Evolutionary conservation across 257 asterid species (phyloP), one percentile per base, ranked within the genome.

Genomic region (Jacaranda copaia): DNA sequence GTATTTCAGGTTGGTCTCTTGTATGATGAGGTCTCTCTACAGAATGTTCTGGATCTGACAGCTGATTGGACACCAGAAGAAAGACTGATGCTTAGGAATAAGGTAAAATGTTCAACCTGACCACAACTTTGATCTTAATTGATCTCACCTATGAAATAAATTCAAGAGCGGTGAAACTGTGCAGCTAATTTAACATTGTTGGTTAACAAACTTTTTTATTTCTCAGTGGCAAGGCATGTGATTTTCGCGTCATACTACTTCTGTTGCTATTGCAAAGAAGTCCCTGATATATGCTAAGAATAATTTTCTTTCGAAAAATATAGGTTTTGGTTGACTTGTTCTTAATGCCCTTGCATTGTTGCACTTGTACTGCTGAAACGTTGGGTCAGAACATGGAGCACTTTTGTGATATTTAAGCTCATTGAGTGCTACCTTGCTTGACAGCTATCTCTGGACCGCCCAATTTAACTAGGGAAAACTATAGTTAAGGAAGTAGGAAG

Each of bases 11-110:
- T 95, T 77, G 99, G 99, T 38, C 39, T 96, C 81, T 86, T 96
- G 68, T 96, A 96, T 52, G 99, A 96, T 75, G 98, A 96, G 51
- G 79, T 76, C 61, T 86, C 97, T 76, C 84, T 93, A 58, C 98
- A 96, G 90, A 83, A 77, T 69, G 90, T 90, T 81, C 84, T 96
- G 84, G 98, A 96, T 84, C 75, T 96, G 85, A 89, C 90, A 15
- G 90, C 93, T 48, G 99, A 96, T 84, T 96, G 99, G 99, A 93
- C 98, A 25, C 70, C 68, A 5, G 88, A 77, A 83, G 99, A 95
- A 87, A 86, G 97, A 68, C 86, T 83, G 74, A 95, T 95, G 99
- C 87, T 92, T 57, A 88, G 99, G 85, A 88, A 88, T 86, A 91
- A 93, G 98, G 98, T 94, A 83, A 74, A 49, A 20, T 40, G 1